Base-by-base conservation (phyloP, 352 stramenopile genomes). In the Pythium biforme region DNA sequence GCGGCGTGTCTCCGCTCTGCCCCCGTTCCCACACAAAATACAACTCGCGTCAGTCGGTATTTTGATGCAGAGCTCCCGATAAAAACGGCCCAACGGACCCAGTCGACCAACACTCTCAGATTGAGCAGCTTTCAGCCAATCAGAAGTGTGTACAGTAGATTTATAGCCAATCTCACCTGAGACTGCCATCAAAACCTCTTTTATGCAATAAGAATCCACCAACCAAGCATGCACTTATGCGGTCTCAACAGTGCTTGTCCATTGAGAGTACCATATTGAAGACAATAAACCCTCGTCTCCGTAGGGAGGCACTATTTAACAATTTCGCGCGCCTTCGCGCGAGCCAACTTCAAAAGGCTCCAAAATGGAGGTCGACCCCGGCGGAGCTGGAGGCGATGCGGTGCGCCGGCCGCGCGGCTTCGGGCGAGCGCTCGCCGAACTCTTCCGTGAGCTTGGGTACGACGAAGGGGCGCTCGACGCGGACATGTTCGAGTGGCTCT, bases 401-500 rank as follows among this genome's bases (percentile, higher is more conserved):
- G n/a, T n/a, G 48, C 41, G 26, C 37, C 17, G 9, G 39, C 52
- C 25, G 34, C 47, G 54, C 26, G 46, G 47, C 1, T 76, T 65
- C n/a, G 66, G 70, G n/a, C 43, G 49, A 14, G 70, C 73, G 47
- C 54, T 77, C 17, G 73, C 64, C 33, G 68, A 64, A 57, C 70
- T 76, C 23, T 67, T 81, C 17, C 54, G 53, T n/a, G 61, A 72
- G n/a, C 50, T 81, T 12, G 73, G 73, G 15, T 81, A 73, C 55
- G 73, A 77, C 33, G 67, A 65, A 37, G 62, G 61, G 11, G 60
- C 72, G 3, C 53, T 81, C 14, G 65, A 61, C 20, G 43, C 62
- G 7, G 73, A 81, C 29, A 58, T 60, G 48, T 72, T 79, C 25
- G 74, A 77, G 51, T 62, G 57, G 50, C 65, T 81, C 9, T 79